phyloP scores from a whole-genome alignment of 768 basidiomycete species.

The Mycena belliarum region DNA sequence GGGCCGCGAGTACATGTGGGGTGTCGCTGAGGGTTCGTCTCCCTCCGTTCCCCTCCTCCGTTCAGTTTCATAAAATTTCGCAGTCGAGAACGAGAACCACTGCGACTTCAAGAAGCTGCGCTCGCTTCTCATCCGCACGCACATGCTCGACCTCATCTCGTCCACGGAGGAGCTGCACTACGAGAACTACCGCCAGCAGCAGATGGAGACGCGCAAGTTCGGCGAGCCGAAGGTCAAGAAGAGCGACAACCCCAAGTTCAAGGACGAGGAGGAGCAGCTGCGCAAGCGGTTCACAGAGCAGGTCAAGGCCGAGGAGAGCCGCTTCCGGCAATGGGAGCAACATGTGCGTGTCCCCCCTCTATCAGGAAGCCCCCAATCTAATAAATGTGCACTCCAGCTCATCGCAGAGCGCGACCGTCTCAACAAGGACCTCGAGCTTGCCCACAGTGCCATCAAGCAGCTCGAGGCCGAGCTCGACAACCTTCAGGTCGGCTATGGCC shows the following conservation, averaged over 20 bases:
- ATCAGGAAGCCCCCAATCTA: slow-evolving; percentile 21
- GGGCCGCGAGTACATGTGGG: slow-evolving; percentile 98
- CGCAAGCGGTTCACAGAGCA: slow-evolving; percentile 99
- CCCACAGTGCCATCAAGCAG: slow-evolving; percentile 88
- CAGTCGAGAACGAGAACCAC: slow-evolving; percentile 94
- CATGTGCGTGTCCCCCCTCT: slow-evolving; percentile 60
- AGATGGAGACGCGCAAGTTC: slow-evolving; percentile 99
- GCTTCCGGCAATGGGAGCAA: slow-evolving; percentile 99
- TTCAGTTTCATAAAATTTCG: neutral
- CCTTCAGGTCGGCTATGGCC: slow-evolving; percentile 82
- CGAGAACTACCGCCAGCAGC: slow-evolving; percentile 95
- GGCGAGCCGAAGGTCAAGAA: slow-evolving; percentile 99
- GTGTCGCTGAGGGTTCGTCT: slow-evolving; percentile 80
- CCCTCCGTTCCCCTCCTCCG: neutral
- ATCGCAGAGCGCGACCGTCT: slow-evolving; percentile 97
- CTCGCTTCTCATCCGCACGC: slow-evolving; percentile 91
- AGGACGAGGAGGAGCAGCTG: slow-evolving; percentile 97
- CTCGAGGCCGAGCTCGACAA: slow-evolving; percentile 90
- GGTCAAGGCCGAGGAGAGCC: slow-evolving; percentile 96
- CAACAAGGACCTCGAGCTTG: slow-evolving; percentile 97
- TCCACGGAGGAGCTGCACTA: slow-evolving; percentile 96
- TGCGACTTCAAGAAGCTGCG: slow-evolving; percentile 99
- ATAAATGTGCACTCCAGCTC: slow-evolving; percentile 62
- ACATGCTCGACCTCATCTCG: slow-evolving; percentile 97
- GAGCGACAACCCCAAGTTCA: slow-evolving; percentile 99